Conservation (phyloP, 495 filamentous ascomycete species). For the Xylaria longipes region DNA sequence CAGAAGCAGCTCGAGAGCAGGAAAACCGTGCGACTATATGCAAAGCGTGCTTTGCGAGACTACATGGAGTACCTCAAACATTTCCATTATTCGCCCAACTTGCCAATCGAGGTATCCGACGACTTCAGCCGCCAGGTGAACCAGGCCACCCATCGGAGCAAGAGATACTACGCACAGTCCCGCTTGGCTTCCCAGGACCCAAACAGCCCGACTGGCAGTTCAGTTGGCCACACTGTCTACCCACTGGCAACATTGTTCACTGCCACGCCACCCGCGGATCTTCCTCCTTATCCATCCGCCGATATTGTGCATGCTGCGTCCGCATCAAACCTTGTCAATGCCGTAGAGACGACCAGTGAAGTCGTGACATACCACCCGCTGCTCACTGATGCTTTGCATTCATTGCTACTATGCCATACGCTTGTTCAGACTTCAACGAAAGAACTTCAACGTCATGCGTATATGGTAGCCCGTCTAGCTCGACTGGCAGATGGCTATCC, state of each 20-base stretch:
- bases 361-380: constrained; percentile 80
- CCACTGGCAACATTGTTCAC: constrained; percentile 63
- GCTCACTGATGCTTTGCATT: constrained; percentile 76
- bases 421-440: constrained; percentile 76
- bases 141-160: constrained; percentile 56
- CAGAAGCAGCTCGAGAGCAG: constrained; percentile 61
- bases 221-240: constrained; percentile 45
- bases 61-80: constrained; percentile 70
- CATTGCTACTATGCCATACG: constrained; percentile 72
- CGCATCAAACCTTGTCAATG: constrained; percentile 23
- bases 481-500: constrained; percentile 80
- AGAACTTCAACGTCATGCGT: constrained; percentile 75
- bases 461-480: constrained; percentile 77
- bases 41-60: constrained; percentile 75
- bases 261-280: constrained; percentile 58
- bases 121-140: constrained; percentile 71
- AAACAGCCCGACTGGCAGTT: constrained; percentile 36
- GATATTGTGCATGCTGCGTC: constrained; percentile 40
- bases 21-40: constrained; percentile 70
- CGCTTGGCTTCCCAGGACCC: constrained; percentile 37
- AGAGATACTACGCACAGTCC: constrained; percentile 40
- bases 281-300: constrained; percentile 62
- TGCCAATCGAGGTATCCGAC: constrained; percentile 66
- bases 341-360: constrained; percentile 58
- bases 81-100: constrained; percentile 77